Percentiles rank a stretch among this genome's conserved stretches.
These are phyloP conservation scores for Tricholoma hemisulphureum DNA, from an alignment of 768 basidiomycete species.

Conservation along the genomic window DNA sequence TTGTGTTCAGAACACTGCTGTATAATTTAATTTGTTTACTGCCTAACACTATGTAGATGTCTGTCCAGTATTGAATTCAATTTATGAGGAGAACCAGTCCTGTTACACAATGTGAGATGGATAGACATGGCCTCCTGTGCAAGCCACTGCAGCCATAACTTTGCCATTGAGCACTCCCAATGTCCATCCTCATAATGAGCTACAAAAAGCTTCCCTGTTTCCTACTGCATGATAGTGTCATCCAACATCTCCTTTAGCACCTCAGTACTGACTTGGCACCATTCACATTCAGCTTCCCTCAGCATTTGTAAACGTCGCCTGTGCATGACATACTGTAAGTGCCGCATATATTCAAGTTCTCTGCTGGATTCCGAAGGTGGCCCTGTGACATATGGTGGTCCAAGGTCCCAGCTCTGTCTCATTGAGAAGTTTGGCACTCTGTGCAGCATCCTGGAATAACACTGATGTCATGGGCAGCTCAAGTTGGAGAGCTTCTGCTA, in stretches of 20 bases:
- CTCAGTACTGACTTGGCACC: not conserved
- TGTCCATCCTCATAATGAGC: not conserved
- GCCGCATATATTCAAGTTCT: not conserved
- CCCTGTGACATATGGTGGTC: conserved; percentile 1
- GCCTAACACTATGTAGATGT: not conserved
- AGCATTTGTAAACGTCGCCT: conserved; percentile 1
- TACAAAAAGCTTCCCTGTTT: not conserved
- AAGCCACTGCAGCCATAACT: not conserved
- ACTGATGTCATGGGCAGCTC: not conserved
- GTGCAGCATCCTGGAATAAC: not conserved
- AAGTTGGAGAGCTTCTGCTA: not conserved
- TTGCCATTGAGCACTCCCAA: not conserved
- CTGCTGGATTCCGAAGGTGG: not conserved
- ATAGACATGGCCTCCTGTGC: not conserved
- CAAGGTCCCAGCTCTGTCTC: conserved; percentile 1
- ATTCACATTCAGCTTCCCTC: conserved; percentile 1
- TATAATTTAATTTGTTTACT: not conserved
- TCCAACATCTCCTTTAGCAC: not conserved
- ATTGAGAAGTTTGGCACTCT: not conserved
- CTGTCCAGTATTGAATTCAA: not conserved
- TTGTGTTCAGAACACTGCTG: not conserved
- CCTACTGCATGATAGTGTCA: not conserved
- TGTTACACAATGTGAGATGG: not conserved
- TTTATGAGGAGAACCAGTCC: not conserved
- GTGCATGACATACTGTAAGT: conserved; percentile 3